Evolutionary conservation across 139 green algal species (phyloP).

Genomic region (Zygnema circumcarinatum): DNA sequence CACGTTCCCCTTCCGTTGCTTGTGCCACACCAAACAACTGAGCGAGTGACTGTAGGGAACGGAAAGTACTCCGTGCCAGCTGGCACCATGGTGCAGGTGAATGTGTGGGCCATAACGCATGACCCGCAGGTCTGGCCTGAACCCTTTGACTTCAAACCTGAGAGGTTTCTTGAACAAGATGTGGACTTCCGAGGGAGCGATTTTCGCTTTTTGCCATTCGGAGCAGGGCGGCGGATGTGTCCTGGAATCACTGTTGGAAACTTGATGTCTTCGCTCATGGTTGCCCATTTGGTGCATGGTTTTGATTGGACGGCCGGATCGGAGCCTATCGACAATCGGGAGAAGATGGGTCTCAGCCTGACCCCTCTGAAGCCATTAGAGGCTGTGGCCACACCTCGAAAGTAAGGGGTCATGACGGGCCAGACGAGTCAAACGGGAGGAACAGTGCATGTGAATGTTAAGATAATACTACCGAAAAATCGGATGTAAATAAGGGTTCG

Average conservation of each 20-base stretch:
- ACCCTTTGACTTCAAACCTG: slow-evolving; percentile 13
- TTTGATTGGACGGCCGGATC: slow-evolving; percentile 3
- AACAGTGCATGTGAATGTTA: no score
- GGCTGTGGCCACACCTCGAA: no score
- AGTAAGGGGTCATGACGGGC: no score
- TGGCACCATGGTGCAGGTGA: slow-evolving; percentile 14
- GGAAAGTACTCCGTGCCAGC: slow-evolving; percentile 4
- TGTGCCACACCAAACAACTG: background rate
- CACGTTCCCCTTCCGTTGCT: background rate
- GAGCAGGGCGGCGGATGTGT: background rate
- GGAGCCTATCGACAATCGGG: no score
- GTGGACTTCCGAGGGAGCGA: slow-evolving; percentile 6
- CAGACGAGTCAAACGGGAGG: no score
- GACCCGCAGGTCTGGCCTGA: slow-evolving; percentile 12
- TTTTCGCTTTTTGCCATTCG: slow-evolving; percentile 16
- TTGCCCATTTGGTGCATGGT: background rate
- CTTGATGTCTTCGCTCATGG: slow-evolving; percentile 11
- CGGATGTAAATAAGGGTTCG: no score
- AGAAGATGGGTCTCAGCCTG: no score
- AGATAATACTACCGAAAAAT: no score
- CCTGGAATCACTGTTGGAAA: background rate
- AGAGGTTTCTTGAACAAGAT: slow-evolving; percentile 18
- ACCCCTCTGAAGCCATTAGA: no score
- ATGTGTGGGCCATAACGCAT: slow-evolving; percentile 18
- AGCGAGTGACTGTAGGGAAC: background rate